phyloP scores from a whole-genome alignment of 495 filamentous ascomycete genomes.

The Clavariopsis aquatica region DNA sequence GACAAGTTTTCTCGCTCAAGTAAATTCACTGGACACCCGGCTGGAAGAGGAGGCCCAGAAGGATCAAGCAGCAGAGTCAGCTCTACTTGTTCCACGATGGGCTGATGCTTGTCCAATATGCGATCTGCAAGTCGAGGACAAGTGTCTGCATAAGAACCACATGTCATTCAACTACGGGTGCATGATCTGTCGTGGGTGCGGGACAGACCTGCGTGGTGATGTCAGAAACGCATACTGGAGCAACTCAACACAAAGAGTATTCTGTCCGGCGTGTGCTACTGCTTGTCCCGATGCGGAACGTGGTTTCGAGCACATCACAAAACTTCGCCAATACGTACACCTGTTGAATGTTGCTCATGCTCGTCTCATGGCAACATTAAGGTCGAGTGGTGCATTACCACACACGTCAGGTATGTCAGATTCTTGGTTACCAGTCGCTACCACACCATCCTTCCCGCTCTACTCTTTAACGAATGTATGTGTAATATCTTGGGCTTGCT shows the following conservation, averaged over 20 bases:
- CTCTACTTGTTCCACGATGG: slow-evolving; percentile 70
- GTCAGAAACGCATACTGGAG: slow-evolving; percentile 67
- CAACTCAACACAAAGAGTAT: slow-evolving; percentile 62
- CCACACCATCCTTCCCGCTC: background rate
- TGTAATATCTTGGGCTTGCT: slow-evolving; percentile 8
- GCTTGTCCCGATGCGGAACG: slow-evolving; percentile 52
- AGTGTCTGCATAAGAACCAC: slow-evolving; percentile 72
- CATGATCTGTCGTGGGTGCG: slow-evolving; percentile 73
- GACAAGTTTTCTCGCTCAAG: slow-evolving; percentile 74
- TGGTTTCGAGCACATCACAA: slow-evolving; percentile 67
- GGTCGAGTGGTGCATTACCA: slow-evolving; percentile 75
- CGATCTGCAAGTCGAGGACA: slow-evolving; percentile 88
- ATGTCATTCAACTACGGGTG: slow-evolving; percentile 83
- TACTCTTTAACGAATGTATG: background rate
- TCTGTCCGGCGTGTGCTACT: slow-evolving; percentile 69
- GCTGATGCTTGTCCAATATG: slow-evolving; percentile 77
- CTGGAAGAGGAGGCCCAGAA: slow-evolving; percentile 57
- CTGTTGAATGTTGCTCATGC: slow-evolving; percentile 89
- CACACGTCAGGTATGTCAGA: slow-evolving; percentile 62
- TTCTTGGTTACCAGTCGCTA: background rate
- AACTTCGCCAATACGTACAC: slow-evolving; percentile 92
- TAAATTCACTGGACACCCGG: slow-evolving; percentile 51
- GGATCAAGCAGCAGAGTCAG: slow-evolving; percentile 69
- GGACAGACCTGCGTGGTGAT: slow-evolving; percentile 65
- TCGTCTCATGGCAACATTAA: slow-evolving; percentile 80